Base-by-base conservation (phyloP, 208 protist genomes). In the Hexamita inflata region DNA sequence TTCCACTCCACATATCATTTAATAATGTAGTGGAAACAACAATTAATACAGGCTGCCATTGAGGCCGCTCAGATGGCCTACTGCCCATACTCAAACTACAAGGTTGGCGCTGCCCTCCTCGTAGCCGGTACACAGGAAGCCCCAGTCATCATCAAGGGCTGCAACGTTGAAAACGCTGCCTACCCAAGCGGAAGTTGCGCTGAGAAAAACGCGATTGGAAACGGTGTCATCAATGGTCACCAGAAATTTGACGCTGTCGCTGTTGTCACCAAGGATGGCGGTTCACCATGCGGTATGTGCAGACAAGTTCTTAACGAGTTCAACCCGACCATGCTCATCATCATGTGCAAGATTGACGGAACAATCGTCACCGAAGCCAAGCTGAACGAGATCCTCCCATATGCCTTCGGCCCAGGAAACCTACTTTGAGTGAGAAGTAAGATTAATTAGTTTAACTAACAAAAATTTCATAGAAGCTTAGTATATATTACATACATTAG, bases 161-260 rank as follows among this genome's bases (percentile, higher is more conserved):
- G 66, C 30, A 89, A 89, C 59, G 82, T 89, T n/a, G 86, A 89
- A 62, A 89, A 89, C 75, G 78, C 76, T 24, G 76, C 73, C 59
- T 89, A 88, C 80, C 84, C 84, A 39, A 66, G 83, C n/a, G 77
- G 77, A 0, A 83, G 86, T 38, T 89, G 86, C 73, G 86, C 86
- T 40, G 86, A 89, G 78, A 57, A 82, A 39, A 83, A 73, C 19
- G 85, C 86, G 0, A 61, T 85, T 1, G 62, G 76, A 11, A 83
- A 78, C 30, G 84, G 83, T 38, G 75, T 88, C 0, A 80, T 49
- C 64, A 59, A 86, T 34, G 82, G 82, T 30, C 30, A 45, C 59
- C 76, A 53, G 9, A 65, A 79, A 13, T 79, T 85, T 13, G 76
- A 74, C 32, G 78, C 75, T 26, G 60, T 86, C 4, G 82, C 76